These are phyloP conservation scores for Dothideomycetidae sp. DNA, from an alignment of 2,329 filamentous ascomycete genomes.

Conservation along the genomic window DNA sequence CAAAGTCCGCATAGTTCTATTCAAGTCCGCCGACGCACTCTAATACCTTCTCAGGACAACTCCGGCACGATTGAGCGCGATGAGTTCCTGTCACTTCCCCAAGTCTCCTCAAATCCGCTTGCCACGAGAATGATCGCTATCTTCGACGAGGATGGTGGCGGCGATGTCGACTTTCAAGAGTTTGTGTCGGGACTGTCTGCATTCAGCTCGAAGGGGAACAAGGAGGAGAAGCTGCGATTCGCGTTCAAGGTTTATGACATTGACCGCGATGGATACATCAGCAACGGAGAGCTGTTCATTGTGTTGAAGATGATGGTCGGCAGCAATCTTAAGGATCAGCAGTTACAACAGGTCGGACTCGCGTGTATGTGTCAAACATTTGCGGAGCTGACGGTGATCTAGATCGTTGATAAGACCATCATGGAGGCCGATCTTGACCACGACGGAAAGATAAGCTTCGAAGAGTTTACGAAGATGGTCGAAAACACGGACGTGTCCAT, in stretches of 20 bases:
- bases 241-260: slow-evolving; percentile 99
- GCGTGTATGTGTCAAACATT: slow-evolving; percentile 17
- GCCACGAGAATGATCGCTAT: slow-evolving; percentile 99
- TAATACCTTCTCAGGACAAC: slow-evolving; percentile 57
- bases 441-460: slow-evolving; percentile 97
- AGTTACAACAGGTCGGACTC: slow-evolving; percentile 60
- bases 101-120: slow-evolving; percentile 94
- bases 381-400: not conserved
- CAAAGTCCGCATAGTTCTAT: slow-evolving; percentile 47
- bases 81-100: slow-evolving; percentile 90
- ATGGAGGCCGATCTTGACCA: slow-evolving; percentile 97
- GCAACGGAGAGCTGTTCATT: slow-evolving; percentile 97
- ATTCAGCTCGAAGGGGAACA: slow-evolving; percentile 96
- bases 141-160: slow-evolving; percentile 95
- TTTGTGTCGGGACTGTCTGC: slow-evolving; percentile 91
- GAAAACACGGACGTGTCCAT: slow-evolving; percentile 69
- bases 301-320: slow-evolving; percentile 99
- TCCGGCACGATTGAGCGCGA: slow-evolving; percentile 97
- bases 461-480: slow-evolving; percentile 98
- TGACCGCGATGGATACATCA: slow-evolving; percentile 95
- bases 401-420: slow-evolving; percentile 99
- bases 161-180: slow-evolving; percentile 96
- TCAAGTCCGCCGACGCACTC: not conserved
- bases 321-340: slow-evolving; percentile 96
- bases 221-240: slow-evolving; percentile 95